Conservation (phyloP, 2,329 filamentous ascomycete species). For the Fusarium tuaranense region DNA sequence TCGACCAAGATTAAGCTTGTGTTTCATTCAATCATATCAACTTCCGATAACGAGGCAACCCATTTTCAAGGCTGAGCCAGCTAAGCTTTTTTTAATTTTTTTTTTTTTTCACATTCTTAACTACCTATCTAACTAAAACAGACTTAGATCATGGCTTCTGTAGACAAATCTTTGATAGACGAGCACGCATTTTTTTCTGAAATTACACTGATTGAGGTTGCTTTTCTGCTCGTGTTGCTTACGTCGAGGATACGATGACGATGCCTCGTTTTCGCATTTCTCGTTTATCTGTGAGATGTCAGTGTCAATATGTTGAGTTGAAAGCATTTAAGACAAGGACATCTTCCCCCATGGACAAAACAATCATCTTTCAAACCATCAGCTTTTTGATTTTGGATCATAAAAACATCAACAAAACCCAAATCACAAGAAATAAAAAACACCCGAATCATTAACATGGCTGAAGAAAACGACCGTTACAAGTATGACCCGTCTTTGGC, state of each 20-base stretch:
- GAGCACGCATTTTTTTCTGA: neutral
- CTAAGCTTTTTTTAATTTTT: neutral
- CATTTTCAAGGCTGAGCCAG: constrained; percentile 6
- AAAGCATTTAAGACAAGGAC: neutral
- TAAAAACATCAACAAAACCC: neutral
- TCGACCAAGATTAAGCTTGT: neutral
- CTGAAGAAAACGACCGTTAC: constrained; percentile 44
- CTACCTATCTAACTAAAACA: neutral
- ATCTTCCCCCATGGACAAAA: neutral
- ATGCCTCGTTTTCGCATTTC: neutral
- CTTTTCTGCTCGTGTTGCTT: neutral
- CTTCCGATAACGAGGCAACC: constrained; percentile 13
- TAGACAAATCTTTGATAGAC: neutral
- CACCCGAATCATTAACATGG: neutral
- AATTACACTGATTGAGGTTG: neutral
- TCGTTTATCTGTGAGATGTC: neutral
- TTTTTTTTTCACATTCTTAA: neutral
- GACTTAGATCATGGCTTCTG: neutral
- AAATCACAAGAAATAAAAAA: constrained; percentile 21
- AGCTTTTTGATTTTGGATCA: neutral
- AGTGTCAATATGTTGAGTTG: neutral
- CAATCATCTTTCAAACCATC: neutral
- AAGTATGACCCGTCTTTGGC: constrained; percentile 58
- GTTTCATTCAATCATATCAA: neutral
- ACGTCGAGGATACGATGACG: neutral